Percentiles rank a stretch among this genome's conserved stretches.
These are phyloP conservation scores for Scheffersomyces illinoinensis DNA, from an alignment of 1,139 yeast genomes.

Conservation along the genomic window DNA sequence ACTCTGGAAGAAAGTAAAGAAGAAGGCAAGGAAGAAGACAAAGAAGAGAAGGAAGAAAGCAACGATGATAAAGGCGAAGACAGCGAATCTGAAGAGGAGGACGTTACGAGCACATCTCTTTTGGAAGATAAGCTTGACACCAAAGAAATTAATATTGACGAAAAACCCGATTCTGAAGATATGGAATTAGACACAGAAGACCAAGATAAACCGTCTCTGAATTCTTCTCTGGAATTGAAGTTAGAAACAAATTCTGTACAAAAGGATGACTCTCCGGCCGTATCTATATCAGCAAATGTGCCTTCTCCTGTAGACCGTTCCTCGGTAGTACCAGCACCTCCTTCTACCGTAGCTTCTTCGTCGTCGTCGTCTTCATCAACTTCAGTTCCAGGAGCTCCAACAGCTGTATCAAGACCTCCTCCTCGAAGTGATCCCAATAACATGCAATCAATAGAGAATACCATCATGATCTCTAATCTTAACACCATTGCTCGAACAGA, in stretches of 20 bases:
- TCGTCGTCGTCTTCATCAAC: neutral
- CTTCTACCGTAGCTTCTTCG: neutral
- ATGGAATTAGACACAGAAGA: neutral
- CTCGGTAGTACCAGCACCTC: neutral
- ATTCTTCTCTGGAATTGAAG: neutral
- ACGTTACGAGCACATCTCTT: neutral
- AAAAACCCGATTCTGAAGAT: neutral
- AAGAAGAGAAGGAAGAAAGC: conserved; percentile 26
- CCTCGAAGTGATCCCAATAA: conserved; percentile 30
- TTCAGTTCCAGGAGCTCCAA: neutral
- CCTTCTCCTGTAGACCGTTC: neutral
- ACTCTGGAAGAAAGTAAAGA: conserved; percentile 11
- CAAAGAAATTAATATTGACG: neutral
- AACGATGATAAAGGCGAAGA: conserved; percentile 8
- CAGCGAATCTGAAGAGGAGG: neutral
- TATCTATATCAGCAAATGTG: neutral
- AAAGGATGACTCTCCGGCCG: neutral
- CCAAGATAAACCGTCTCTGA: neutral
- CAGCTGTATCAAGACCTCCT: conserved; percentile 5
- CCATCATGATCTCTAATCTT: conserved; percentile 78
- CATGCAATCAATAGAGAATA: conserved; percentile 64
- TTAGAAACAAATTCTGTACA: neutral
- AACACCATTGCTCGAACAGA: conserved; percentile 80
- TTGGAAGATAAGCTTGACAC: neutral
- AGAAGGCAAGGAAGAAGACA: conserved; percentile 16